These are phyloP conservation scores for Pseudoneurospora amorphoporcata DNA, from an alignment of 495 filamentous ascomycete species.

Conservation along the genomic window DNA sequence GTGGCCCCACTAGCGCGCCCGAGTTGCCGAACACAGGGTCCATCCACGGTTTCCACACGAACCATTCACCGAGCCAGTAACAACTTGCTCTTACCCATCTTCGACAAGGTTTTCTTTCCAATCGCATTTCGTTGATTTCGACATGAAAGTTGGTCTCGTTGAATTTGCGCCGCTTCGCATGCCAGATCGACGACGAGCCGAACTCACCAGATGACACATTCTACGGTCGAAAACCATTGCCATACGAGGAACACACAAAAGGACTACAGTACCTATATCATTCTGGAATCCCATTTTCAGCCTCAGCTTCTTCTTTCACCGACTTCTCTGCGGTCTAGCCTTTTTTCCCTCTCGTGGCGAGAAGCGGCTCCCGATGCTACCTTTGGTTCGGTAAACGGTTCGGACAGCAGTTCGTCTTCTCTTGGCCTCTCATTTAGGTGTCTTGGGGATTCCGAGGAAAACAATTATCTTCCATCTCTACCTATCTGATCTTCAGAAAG, in stretches of 20 bases:
- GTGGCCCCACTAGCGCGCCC: slow-evolving; percentile 20
- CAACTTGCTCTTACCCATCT: slow-evolving; percentile 17
- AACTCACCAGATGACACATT: not conserved
- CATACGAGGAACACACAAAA: not conserved
- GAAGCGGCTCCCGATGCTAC: not conserved
- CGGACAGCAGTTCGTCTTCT: not conserved
- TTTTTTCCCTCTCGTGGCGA: not conserved
- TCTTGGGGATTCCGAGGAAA: not conserved
- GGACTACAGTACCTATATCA: not conserved
- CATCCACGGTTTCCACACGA: not conserved
- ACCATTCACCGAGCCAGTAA: slow-evolving; percentile 12
- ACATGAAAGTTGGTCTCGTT: not conserved
- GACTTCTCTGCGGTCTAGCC: not conserved
- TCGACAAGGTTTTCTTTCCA: not conserved
- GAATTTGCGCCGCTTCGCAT: not conserved
- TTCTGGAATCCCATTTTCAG: not conserved
- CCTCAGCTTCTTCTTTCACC: not conserved
- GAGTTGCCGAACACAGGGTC: not conserved
- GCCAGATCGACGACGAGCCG: not conserved
- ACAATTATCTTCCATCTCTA: not conserved
- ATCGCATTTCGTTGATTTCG: not conserved
- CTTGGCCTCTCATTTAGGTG: not conserved
- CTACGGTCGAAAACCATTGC: not conserved
- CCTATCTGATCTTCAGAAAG: not conserved
- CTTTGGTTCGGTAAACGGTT: not conserved